Conservation (phyloP, 495 filamentous ascomycete species). For the Saxophila tyrrhenica region DNA sequence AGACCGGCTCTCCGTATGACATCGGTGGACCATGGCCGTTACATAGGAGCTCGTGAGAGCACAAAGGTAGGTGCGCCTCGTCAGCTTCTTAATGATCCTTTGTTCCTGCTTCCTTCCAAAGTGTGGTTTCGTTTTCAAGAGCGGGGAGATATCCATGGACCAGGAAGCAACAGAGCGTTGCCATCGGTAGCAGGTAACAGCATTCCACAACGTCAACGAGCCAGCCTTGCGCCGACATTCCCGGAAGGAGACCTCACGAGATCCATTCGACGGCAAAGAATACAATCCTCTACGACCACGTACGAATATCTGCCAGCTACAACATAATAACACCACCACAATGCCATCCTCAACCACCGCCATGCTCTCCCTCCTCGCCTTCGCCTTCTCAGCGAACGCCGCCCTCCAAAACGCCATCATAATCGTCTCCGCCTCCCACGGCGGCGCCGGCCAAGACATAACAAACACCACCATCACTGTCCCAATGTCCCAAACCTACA, state of each 20-base stretch:
- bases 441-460: conserved; percentile 14
- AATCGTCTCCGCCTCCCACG: conserved; percentile 9
- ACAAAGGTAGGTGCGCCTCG: not conserved
- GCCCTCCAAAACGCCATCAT: not conserved
- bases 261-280: not conserved
- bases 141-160: no score
- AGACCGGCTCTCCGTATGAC: not conserved
- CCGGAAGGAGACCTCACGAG: not conserved
- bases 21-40: no score
- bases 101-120: not conserved
- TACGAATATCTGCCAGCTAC: not conserved
- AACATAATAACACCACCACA: not conserved
- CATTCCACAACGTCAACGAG: not conserved
- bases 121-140: not conserved
- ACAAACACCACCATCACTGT: conserved; percentile 17
- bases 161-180: no score
- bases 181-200: not conserved
- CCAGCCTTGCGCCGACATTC: not conserved
- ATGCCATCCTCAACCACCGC: not conserved
- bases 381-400: no score
- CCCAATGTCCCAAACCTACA: conserved; percentile 12
- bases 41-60: no score
- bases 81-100: not conserved
- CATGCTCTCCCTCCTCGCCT: not conserved
- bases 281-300: not conserved